Evolutionary conservation across 495 filamentous ascomycete species (phyloP), one percentile per base, ranked within the genome.

Genomic region (Tuber brumale): DNA sequence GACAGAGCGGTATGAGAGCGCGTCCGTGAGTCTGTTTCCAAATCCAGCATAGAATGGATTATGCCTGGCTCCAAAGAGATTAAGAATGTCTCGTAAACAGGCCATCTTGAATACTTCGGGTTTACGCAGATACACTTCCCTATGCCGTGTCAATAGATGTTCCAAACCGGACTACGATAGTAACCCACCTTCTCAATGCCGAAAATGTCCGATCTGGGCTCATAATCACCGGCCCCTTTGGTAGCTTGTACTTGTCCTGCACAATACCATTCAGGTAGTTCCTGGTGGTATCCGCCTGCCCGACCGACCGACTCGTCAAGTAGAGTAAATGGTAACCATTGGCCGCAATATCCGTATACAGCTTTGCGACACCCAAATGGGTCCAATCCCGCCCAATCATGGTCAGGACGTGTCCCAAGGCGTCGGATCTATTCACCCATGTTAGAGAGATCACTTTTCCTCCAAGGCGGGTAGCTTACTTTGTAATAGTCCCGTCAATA

Each of bases 31-130:
- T 69, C 95, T 90, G 83, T 99, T 99, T 74, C 95, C 95, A 83
- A 99, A 99, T 0, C 95, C 95, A 23, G 95, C 96, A 80, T 95
- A 98, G 84, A 99, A 99, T 0, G 95, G 95, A 57, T 89, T 91
- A 73, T 90, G 86, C 39, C 92, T 90, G 2, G 88, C 88, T n/a
- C 89, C 90, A 82, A 97, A 99, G 2, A 99, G 89, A 70, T 89
- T 91, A 76, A 93, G 87, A 76, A 99, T 97, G 84, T 99, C 95
- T 37, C 95, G 90, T 61, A 99, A 85, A 77, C 96, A 98, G 8
- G 95, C 92, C 95, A 99, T 99, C 85, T 99, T 99, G 89, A 99
- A 99, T 6, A 98, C 93, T 82, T 99, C 94, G 0, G 95, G 95
- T 84, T 98, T 97, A 69, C 96, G 90, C 31, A 99, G 87, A 81